Evolutionary conservation across 305 asterid genomes (phyloP), one percentile per base, ranked within the genome.

Genomic region (Salvia sclarea): DNA sequence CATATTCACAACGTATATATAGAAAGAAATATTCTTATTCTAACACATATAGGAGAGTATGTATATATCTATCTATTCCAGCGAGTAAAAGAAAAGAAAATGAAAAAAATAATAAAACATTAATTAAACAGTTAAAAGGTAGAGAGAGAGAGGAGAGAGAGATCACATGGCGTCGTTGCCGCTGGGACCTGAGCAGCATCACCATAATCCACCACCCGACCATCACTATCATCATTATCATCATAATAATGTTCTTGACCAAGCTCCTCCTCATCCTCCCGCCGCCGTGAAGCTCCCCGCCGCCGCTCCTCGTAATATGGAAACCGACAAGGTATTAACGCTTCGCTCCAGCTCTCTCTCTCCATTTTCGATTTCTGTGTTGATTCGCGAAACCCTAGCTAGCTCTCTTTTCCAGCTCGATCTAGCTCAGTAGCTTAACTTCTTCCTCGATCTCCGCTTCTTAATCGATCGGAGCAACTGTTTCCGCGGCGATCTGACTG

Each of bases 91-190:
- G 18, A 55, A n/a, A 25, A 13, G 13, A 13, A 17, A 10, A 48
- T 38, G 5, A 20, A 14, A 13, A 24, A 18, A 59, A 10, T 5
- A 6, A 17, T 6, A 21, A 20, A 20, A 28, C 8, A 55, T 20
- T 20, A 41, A 35, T 6, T 50, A 60, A 60, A 40, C 3, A 2
- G 0, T 5, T 37, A 31, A 40, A 16, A 17, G 59, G 59, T 35
- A 52, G 63, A 50, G 62, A 6, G 38, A 33, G 8, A 49, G 61
- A 22, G 40, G 28, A 45, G 69, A 50, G 52, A 52, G 73, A 60
- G 58, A 47, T 70, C 90, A 84, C 88, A 91, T 88, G 96, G 96
- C 92, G 69, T 87, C 88, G 86, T 78, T 86, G 90, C 91, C 94
- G 73, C 69, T 80, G 86, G 95, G 85, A 72, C 90, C 95, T 80